phyloP scores from a whole-genome alignment of 2,329 filamentous ascomycete species.

The Ambrosiella cleistominuta region DNA sequence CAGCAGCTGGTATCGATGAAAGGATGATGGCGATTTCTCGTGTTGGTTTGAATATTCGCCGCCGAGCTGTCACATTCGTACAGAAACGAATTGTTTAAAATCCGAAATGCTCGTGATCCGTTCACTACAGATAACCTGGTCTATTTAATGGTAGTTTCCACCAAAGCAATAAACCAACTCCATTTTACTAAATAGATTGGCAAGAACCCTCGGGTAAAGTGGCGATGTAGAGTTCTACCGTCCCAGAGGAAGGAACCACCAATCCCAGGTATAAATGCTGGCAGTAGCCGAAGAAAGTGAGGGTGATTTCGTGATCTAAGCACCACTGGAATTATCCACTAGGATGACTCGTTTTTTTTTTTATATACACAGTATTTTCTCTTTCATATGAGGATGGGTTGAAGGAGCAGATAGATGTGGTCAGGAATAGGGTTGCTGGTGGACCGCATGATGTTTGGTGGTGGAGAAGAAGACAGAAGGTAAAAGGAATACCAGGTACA shows the following conservation, averaged over 20 bases:
- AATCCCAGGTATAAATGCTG: neutral
- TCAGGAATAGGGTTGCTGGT: neutral
- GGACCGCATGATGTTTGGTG: neutral
- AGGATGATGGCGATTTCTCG: neutral
- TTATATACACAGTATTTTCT: neutral
- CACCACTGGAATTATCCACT: neutral
- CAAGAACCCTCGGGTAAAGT: neutral
- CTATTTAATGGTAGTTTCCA: neutral
- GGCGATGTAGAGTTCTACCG: neutral
- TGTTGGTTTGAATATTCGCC: neutral
- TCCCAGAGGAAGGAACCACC: neutral
- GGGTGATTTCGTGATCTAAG: neutral
- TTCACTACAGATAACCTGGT: too few species aligned
- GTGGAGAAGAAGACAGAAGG: neutral
- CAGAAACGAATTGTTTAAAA: neutral
- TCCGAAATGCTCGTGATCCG: neutral
- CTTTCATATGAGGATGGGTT: neutral
- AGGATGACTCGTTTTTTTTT: neutral
- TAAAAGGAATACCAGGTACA: neutral
- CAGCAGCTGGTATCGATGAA: neutral
- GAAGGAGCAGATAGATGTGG: constrained; percentile 1
- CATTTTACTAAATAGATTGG: neutral
- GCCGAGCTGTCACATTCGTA: neutral
- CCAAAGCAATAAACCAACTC: neutral
- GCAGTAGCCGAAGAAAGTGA: neutral